Conservation (phyloP, 768 basidiomycete species). For the Pleurotus tuber-regium region DNA sequence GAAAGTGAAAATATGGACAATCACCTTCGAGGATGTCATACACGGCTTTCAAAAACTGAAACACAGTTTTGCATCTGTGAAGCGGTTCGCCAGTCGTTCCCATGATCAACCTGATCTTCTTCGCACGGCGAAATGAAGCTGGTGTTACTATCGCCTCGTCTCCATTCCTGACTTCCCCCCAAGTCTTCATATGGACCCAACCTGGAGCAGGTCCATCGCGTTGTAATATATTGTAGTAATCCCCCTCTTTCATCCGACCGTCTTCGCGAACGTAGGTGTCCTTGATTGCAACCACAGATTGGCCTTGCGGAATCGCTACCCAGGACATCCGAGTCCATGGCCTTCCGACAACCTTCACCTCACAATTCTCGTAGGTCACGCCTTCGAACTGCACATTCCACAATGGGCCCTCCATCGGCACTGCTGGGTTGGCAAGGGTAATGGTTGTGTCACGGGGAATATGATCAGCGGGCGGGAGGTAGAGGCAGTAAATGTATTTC, state of each 20-base stretch:
- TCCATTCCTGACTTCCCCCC: background rate
- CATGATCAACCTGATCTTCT: background rate
- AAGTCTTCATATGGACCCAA: background rate
- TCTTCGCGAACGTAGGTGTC: background rate
- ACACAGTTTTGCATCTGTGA: background rate
- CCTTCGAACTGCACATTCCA: background rate
- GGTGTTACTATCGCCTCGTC: background rate
- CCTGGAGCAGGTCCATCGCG: background rate
- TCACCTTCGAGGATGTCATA: slow-evolving; percentile 9
- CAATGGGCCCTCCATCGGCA: background rate
- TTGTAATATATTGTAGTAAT: background rate
- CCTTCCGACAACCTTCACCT: background rate
- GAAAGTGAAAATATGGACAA: no score
- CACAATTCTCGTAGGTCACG: background rate
- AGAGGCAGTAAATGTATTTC: slow-evolving; percentile 1
- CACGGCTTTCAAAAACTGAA: slow-evolving; percentile 6
- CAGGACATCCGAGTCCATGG: slow-evolving; percentile 4
- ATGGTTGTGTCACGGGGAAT: background rate
- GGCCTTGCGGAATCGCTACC: background rate
- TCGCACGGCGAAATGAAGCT: background rate
- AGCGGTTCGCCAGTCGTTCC: background rate
- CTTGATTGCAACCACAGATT: background rate
- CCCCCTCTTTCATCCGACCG: background rate
- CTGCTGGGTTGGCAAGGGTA: background rate
- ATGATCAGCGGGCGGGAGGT: background rate